Conservation (phyloP, 805 yeast species). For the Candida endomychidarum region DNA sequence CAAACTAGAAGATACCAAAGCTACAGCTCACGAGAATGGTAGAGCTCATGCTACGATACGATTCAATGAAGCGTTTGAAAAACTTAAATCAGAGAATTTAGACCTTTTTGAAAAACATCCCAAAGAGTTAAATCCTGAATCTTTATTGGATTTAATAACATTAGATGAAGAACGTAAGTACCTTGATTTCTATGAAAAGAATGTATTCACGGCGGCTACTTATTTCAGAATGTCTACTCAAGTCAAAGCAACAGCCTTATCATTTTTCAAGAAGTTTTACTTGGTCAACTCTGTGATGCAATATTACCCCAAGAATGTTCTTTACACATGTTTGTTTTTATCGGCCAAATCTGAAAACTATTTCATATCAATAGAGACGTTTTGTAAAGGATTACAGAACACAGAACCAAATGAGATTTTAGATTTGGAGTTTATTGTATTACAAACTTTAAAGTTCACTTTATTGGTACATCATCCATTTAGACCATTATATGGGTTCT, state of each 20-base stretch:
- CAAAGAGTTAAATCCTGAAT: slow-evolving; percentile 29
- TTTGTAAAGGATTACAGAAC: slow-evolving; percentile 68
- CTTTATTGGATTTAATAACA: slow-evolving; percentile 46
- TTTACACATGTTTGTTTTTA: slow-evolving; percentile 72
- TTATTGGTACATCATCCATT: slow-evolving; percentile 85
- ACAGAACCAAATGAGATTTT: slow-evolving; percentile 66
- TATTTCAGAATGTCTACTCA: slow-evolving; percentile 84
- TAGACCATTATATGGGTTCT: slow-evolving; percentile 91
- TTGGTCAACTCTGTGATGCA: slow-evolving; percentile 81
- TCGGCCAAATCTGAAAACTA: slow-evolving; percentile 93
- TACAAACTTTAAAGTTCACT: slow-evolving; percentile 76
- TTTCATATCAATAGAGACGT: slow-evolving; percentile 80
- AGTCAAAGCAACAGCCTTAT: slow-evolving; percentile 81
- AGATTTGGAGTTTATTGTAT: slow-evolving; percentile 73
- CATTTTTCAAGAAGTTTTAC: slow-evolving; percentile 80
- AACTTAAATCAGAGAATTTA: slow-evolving; percentile 21
- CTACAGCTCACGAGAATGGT: slow-evolving; percentile 57
- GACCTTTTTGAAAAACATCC: slow-evolving; percentile 31
- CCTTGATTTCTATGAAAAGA: slow-evolving; percentile 70
- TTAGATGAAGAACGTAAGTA: slow-evolving; percentile 70
- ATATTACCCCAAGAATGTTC: slow-evolving; percentile 77
- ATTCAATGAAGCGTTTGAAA: slow-evolving; percentile 24
- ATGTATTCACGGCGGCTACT: slow-evolving; percentile 66
- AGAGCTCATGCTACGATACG: slow-evolving; percentile 30
- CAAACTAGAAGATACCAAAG: slow-evolving; percentile 51